Evolutionary conservation across 140 eudicot genomes (phyloP), one percentile per base, ranked within the genome.

Genomic region (Flaveria floridana): DNA sequence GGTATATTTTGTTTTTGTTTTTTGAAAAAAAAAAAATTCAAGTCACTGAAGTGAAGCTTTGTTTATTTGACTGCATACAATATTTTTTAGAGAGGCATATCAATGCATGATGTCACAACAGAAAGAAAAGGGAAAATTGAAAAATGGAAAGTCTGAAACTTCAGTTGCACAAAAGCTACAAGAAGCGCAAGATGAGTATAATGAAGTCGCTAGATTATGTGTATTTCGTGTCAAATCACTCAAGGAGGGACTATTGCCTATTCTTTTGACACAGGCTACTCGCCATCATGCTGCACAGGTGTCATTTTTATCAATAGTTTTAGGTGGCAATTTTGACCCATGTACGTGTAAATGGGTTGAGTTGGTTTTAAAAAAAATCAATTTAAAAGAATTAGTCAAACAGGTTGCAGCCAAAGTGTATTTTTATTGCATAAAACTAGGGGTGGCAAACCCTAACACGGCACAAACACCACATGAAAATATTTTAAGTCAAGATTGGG

Each of bases 261-360:
- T 96, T 75, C 87, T 93, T 70, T 80, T 93, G 64, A 90, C 98
- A 34, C 98, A 93, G 72, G 98, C 98, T 61, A 93, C 93, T 76
- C 98, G 98, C 48, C 98, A 93, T 87, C 97, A 93, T 80, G 79
- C 87, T 41, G 96, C 98, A 65, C 98, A 93, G 97, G 98, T 93
- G 65, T 41, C 52, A 13, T 14, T 74, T 39, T 3, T 25, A 37
- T 76, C 44, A 20, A 13, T 68, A 44, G 6, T 18, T 63, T 28
- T 63, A 64, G 52, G 72, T 75, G 65, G 50, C 51, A 16, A 61
- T 25, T 10, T 23, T 2, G 41, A 25, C 41, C 44, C 68, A 26
- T 5, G 25, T 59, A 62, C 44, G 6, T 62, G 6, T 62, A 47
- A 9, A 15, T 23, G 65, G 56, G 76, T 18, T 9, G 26, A 42